Conservation (phyloP, 129 eudicot species). For the Helianthus annuus region DNA sequence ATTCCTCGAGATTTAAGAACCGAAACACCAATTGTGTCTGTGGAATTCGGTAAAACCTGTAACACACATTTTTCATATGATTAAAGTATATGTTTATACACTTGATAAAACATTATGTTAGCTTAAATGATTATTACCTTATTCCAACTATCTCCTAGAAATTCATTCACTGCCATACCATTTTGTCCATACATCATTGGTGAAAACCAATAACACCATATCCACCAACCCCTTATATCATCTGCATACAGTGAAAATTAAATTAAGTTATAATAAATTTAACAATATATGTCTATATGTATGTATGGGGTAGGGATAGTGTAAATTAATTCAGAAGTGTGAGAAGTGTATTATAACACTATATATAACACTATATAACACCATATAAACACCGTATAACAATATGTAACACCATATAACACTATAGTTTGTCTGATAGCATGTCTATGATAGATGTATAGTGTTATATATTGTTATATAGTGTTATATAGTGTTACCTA, state of each 20-base stretch:
- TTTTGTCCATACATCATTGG: slow-evolving; percentile 94
- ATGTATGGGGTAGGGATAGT: no score
- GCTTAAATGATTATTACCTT: slow-evolving; percentile 46
- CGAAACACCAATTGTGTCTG: slow-evolving; percentile 60
- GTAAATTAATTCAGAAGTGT: no score
- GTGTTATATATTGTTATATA: no score
- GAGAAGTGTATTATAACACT: no score
- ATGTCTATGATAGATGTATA: no score
- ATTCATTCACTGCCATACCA: slow-evolving; percentile 83
- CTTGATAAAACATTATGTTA: not conserved
- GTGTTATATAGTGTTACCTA: no score
- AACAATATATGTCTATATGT: no score
- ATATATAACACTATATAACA: no score
- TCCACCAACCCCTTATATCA: slow-evolving; percentile 72
- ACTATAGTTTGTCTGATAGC: no score
- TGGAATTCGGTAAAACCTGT: slow-evolving; percentile 53
- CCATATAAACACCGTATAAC: no score
- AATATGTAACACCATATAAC: no score
- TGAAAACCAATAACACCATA: slow-evolving; percentile 95
- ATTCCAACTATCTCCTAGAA: slow-evolving; percentile 90
- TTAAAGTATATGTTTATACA: slow-evolving; percentile 14
- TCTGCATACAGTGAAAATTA: slow-evolving; percentile 43
- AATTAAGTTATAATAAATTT: slow-evolving; percentile 4
- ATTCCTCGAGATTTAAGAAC: slow-evolving; percentile 69
- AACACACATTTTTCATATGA: slow-evolving; percentile 14